Evolutionary conservation across 257 asterid species (phyloP), one percentile per base, ranked within the genome.

Genomic region (Fraxinus anomala): DNA sequence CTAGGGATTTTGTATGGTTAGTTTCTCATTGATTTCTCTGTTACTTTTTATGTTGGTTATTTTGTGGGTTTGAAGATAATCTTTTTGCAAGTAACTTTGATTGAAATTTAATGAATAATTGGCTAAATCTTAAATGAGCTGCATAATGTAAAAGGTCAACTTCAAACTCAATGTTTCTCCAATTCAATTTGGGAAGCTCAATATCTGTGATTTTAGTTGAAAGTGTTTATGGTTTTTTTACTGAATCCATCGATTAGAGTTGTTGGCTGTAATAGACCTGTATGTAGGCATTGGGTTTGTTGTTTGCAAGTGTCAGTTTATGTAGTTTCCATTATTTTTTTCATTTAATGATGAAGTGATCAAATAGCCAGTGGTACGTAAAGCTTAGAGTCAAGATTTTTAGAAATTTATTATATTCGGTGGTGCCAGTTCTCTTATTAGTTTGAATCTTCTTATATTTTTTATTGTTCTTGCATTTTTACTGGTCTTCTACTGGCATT

Each of bases 1-100:
- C 96, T 93, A 66, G 99, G 97, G 37, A 96, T 96, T 79, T 82
- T 94, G 84, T 94, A 94, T 51, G 98, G 98, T 91, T 70, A 80
- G 85, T 59, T 40, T 78, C 77, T 82, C 72, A n/a, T 40, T 10
- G 9, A 36, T 51, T 47, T 19, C n/a, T 54, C 3, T 3, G 31
- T 70, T 59, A 1, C 67, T 33, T 67, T 65, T 7, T 23, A 21
- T 12, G 12, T 7, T n/a, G 68, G 24, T 40, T 76, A 26, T 73
- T 37, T 70, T 61, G 23, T 40, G 28, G 54, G 51, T 54, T 73
- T 56, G 40, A 71, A 44, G n/a, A 37, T 14, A 61, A 61, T n/a
- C 24, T 61, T 56, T 56, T 21, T 61, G 68, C 68, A 8, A 61
- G 17, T 23, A 12, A n/a, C 33, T 12, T 61, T 2, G 68, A 10